These are phyloP conservation scores for Colletotrichum spinosum DNA, from an alignment of 2,329 filamentous ascomycete species.

Conservation along the genomic window DNA sequence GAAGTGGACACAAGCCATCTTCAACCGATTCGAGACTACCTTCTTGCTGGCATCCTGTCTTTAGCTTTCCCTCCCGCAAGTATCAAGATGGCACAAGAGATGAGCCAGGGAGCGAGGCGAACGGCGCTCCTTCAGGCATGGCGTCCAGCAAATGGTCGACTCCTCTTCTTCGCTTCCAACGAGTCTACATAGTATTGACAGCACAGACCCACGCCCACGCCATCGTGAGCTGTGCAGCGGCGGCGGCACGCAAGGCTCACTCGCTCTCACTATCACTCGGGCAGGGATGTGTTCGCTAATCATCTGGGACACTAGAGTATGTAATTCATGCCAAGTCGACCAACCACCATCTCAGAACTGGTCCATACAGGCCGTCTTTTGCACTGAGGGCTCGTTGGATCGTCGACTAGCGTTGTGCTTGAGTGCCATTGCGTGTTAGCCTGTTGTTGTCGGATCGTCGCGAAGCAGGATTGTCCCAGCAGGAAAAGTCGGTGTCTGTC, in stretches of 20 bases:
- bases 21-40: conserved; percentile 2
- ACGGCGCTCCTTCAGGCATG: conserved; percentile 19
- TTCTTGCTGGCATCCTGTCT: conserved; percentile 5
- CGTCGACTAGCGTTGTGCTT: conserved; percentile 23
- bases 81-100: conserved; percentile 17
- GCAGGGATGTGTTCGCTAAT: conserved; percentile 19
- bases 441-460: conserved; percentile 13
- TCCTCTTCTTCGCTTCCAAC: conserved; percentile 4
- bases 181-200: conserved; percentile 1
- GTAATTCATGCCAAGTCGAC: conserved; percentile 20
- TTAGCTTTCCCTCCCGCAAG: conserved; percentile 10
- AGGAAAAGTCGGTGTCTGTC: conserved; percentile 35
- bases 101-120: conserved; percentile 2
- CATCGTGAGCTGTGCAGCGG: conserved; percentile 22
- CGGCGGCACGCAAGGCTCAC: conserved; percentile 18
- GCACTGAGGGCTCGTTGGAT: conserved; percentile 14
- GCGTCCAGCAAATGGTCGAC: conserved; percentile 2
- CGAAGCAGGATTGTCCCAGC: conserved; percentile 28
- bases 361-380: not conserved
- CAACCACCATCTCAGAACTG: conserved; percentile 16
- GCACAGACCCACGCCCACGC: conserved; percentile 16
- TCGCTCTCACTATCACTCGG: not conserved
- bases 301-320: conserved; percentile 14
- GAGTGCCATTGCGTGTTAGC: conserved; percentile 7
- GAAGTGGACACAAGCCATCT: conserved; percentile 18